Evolutionary conservation across 2,329 filamentous ascomycete species (phyloP).

Genomic region (Hymenoscyphus repandus): DNA sequence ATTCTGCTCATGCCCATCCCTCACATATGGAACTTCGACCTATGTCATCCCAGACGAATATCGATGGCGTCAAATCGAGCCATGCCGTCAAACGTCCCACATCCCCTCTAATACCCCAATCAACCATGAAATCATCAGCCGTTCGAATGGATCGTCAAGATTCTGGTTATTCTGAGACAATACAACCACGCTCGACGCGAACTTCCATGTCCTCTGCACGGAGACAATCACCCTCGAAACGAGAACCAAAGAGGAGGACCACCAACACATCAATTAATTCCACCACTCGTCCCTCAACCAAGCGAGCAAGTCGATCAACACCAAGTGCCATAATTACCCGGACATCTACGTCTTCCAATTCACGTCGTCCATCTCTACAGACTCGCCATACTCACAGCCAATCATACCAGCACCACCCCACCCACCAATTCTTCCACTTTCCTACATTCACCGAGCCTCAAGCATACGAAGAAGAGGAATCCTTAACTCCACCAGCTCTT

Average conservation of each 20-base stretch:
- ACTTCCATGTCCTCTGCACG: conserved; percentile 9
- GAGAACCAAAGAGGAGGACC: conserved; percentile 11
- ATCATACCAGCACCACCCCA: conserved; percentile 2
- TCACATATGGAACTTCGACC: conserved; percentile 19
- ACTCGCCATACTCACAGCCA: conserved; percentile 8
- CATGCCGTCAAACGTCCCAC: conserved; percentile 6
- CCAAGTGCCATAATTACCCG: conserved; percentile 1
- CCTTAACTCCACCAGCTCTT: conserved; percentile 39
- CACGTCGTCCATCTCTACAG: conserved; percentile 5
- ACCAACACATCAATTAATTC: conserved; percentile 15
- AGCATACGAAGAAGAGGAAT: conserved; percentile 8
- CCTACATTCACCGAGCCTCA: conserved; percentile 19
- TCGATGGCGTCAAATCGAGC: background rate
- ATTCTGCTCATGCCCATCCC: conserved; percentile 24
- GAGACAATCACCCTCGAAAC: conserved; percentile 10
- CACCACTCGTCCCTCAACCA: conserved; percentile 16
- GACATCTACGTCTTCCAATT: conserved; percentile 4
- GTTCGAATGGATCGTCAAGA: conserved; percentile 27
- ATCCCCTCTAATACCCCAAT: conserved; percentile 5
- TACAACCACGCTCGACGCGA: conserved; percentile 14
- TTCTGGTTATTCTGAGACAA: conserved; percentile 25
- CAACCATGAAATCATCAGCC: conserved; percentile 11
- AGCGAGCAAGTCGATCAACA: conserved; percentile 17
- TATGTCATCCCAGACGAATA: conserved; percentile 3
- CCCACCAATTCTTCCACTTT: conserved; percentile 30